A percentile compares a stretch with the other conserved stretches of the same genome.
Evolutionary conservation across 208 protist genomes (phyloP).

Genomic region (Wallacemonas rigidus): DNA sequence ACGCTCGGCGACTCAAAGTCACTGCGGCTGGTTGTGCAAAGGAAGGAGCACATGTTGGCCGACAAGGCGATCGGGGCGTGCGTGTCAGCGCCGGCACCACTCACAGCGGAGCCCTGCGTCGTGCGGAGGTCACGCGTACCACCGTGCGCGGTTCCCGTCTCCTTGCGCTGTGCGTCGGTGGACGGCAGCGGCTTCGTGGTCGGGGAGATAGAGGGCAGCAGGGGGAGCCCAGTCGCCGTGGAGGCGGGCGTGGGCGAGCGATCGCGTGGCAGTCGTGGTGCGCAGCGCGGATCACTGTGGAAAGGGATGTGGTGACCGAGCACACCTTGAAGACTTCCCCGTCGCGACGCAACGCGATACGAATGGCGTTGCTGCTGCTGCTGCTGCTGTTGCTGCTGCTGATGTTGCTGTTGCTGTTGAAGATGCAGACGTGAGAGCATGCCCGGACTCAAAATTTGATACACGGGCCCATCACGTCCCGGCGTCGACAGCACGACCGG

Average conservation of each 20-base stretch:
- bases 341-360: neutral
- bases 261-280: neutral
- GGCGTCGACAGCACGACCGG: neutral
- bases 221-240: neutral
- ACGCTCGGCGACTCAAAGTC: neutral
- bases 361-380: neutral
- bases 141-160: neutral
- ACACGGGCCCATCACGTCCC: neutral
- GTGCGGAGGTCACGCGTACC: neutral
- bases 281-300: neutral
- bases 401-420: conserved; percentile 6
- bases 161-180: neutral
- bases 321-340: conserved; percentile 3
- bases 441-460: neutral
- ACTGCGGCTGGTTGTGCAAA: neutral
- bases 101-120: conserved; percentile 4
- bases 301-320: neutral
- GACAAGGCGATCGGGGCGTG: neutral
- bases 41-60: conserved; percentile 1
- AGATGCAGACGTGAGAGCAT: conserved; percentile 4
- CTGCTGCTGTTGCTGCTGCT: conserved; percentile 14
- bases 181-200: neutral
- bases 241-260: neutral
- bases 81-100: neutral
- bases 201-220: neutral